Base-by-base conservation (phyloP, 2,329 filamentous ascomycete species). In the Eutypa lata region DNA sequence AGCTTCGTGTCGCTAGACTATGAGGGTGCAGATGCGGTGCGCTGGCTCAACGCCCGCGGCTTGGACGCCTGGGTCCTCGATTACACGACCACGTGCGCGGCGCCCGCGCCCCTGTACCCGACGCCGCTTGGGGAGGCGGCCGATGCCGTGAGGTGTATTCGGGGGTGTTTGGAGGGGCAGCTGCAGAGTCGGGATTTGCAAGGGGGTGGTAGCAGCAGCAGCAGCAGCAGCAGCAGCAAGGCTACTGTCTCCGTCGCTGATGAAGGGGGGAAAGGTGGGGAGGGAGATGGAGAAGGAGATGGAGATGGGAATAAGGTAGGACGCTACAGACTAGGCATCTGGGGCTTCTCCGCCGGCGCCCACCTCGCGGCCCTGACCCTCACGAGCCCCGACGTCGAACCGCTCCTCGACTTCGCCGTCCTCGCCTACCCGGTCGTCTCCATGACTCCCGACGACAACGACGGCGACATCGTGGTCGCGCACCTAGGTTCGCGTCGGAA, bases 391-490 rank as follows among this genome's bases (percentile, higher is more conserved):
- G 49, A 22, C 19, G 33, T 45, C 8, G 24, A 18, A 8, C 45
- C n/a, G 22, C 31, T 16, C 1, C 33, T 65, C 21, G 60, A 65
- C 49, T 63, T 65, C 44, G 59, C 53, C 44, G 60, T 65, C 50
- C 51, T 65, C 4, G 52, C 60, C n/a, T 65, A 65, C 53, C 60
- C 60, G 2, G 60, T 65, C 16, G 58, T 64, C 35, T 55, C 56
- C 33, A 62, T 64, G 60, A 50, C 55, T 16, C 18, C 47, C 13
- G 51, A 52, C 2, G 42, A 45, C 42, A 45, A 45, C 42, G 42
- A 45, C 42, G 42, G 42, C 42, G 42, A 45, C 22, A 45, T 45
- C 42, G 42, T 45, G 14, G 51, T 47, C n/a, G 51, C 60, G 19
- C 57, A 62, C 37, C 31, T 33, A 19, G 55, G 56, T 11, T 62